These are phyloP conservation scores for Stagonosporopsis cucurbitacearum DNA, from an alignment of 2,329 filamentous ascomycete genomes.

Conservation along the genomic window DNA sequence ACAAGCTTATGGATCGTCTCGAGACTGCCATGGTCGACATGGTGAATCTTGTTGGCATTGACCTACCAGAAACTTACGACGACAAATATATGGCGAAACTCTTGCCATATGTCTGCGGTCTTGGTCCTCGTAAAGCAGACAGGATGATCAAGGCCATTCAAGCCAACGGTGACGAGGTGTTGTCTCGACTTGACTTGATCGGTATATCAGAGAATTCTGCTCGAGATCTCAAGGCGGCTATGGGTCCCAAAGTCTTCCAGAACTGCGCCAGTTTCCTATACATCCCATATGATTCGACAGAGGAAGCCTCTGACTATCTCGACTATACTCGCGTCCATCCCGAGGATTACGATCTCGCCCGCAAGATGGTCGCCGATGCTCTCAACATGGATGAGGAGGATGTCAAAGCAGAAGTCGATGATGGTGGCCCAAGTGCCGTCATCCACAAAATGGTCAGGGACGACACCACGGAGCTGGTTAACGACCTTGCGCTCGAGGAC, in stretches of 20 bases:
- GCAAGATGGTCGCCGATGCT: constrained; percentile 98
- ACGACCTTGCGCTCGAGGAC: constrained; percentile 93
- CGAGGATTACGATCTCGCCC: constrained; percentile 96
- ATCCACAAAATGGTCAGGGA: constrained; percentile 95
- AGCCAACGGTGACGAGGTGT: constrained; percentile 84
- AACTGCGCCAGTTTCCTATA: constrained; percentile 97
- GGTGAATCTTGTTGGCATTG: constrained; percentile 94
- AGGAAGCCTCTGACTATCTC: constrained; percentile 83
- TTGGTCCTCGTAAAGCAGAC: constrained; percentile 90
- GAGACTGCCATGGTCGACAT: constrained; percentile 99
- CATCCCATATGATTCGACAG: constrained; percentile 84
- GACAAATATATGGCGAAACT: constrained; percentile 85
- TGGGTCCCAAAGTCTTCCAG: constrained; percentile 90
- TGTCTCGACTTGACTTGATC: constrained; percentile 84
- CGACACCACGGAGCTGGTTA: constrained; percentile 91
- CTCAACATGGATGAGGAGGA: constrained; percentile 97
- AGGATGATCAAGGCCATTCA: constrained; percentile 88
- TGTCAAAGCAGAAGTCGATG: constrained; percentile 90
- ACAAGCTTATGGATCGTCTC: constrained; percentile 83
- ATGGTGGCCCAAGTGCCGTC: constrained; percentile 87
- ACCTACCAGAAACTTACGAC: constrained; percentile 88
- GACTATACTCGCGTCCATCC: constrained; percentile 98
- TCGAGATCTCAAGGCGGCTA: constrained; percentile 52
- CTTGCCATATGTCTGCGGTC: constrained; percentile 86
- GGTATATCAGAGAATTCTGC: constrained; percentile 79